These are phyloP conservation scores for Trichoderma asperellum DNA, from an alignment of 2,329 filamentous ascomycete species.

Conservation along the genomic window DNA sequence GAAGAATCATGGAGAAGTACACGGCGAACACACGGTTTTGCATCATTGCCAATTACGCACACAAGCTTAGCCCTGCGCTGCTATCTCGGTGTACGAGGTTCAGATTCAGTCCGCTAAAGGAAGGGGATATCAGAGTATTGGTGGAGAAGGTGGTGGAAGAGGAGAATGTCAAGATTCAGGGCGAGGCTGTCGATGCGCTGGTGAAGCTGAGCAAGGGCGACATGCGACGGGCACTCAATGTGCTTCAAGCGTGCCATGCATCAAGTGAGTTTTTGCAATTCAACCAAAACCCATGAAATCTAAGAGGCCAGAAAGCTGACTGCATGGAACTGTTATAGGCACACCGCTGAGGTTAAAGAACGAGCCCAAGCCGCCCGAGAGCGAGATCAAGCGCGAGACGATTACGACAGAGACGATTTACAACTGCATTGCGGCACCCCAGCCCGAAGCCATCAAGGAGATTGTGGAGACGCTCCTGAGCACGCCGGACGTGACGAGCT, in stretches of 20 bases:
- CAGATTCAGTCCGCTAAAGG: conserved; percentile 90
- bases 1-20: conserved; percentile 99
- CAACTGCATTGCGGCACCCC: conserved; percentile 94
- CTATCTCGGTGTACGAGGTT: conserved; percentile 94
- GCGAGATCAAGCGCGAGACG: conserved; percentile 71
- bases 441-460: conserved; percentile 82
- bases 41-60: conserved; percentile 98
- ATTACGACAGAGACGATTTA: conserved; percentile 95
- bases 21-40: conserved; percentile 97
- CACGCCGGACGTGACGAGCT: conserved; percentile 86
- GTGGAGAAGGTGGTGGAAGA: conserved; percentile 90
- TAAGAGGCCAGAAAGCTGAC: conserved; percentile 34
- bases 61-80: conserved; percentile 92
- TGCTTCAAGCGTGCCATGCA: conserved; percentile 94
- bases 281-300: conserved; percentile 43
- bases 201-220: conserved; percentile 91
- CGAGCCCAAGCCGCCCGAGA: conserved; percentile 61
- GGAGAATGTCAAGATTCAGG: conserved; percentile 81
- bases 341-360: conserved; percentile 68
- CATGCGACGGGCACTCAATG: conserved; percentile 93
- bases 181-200: conserved; percentile 79
- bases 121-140: conserved; percentile 78
- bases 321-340: conserved; percentile 47
- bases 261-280: conserved; percentile 66
- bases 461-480: conserved; percentile 83